A percentile compares a stretch with the other conserved stretches of the same genome.
phyloP scores from a whole-genome alignment of 768 basidiomycete species.

The Brasilioporus rufonigricans region DNA sequence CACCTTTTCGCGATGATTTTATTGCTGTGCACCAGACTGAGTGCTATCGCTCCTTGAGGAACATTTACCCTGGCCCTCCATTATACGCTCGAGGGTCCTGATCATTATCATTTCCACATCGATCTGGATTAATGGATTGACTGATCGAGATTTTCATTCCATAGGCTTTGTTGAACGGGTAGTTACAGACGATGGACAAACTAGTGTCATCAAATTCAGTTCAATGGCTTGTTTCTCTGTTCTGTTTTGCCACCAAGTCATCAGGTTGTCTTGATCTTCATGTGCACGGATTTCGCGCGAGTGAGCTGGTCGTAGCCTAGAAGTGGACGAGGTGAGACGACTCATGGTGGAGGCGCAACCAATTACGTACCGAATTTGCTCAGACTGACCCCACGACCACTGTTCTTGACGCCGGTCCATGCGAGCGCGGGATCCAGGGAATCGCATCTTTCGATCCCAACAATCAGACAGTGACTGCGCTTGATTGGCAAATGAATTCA shows the following conservation, averaged over 20 bases:
- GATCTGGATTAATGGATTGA: not conserved
- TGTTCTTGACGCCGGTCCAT: conserved; percentile 95
- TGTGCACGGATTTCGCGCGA: conserved; percentile 74
- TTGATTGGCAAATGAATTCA: conserved; percentile 20
- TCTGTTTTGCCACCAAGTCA: too few species aligned
- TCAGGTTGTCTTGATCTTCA: conserved; percentile 65
- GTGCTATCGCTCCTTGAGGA: conserved; percentile 34
- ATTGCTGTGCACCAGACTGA: conserved; percentile 39
- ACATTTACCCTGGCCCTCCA: conserved; percentile 27
- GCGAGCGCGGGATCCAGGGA: conserved; percentile 88
- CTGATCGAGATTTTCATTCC: conserved; percentile 3
- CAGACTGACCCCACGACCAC: conserved; percentile 87
- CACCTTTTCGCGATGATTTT: conserved; percentile 28
- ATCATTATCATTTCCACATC: conserved; percentile 3
- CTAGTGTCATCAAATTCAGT: not conserved
- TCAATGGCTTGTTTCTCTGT: not conserved
- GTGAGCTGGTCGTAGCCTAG: conserved; percentile 86
- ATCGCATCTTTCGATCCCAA: conserved; percentile 61
- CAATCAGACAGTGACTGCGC: not conserved
- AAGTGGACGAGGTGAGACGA: not conserved
- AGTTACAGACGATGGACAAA: not conserved
- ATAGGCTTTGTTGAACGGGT: not conserved
- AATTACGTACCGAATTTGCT: conserved; percentile 76
- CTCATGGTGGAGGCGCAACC: not conserved
- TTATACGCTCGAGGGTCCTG: conserved; percentile 37